Evolutionary conservation across 2,329 filamentous ascomycete genomes (phyloP).

Genomic region (Hypoxylon sp.): DNA sequence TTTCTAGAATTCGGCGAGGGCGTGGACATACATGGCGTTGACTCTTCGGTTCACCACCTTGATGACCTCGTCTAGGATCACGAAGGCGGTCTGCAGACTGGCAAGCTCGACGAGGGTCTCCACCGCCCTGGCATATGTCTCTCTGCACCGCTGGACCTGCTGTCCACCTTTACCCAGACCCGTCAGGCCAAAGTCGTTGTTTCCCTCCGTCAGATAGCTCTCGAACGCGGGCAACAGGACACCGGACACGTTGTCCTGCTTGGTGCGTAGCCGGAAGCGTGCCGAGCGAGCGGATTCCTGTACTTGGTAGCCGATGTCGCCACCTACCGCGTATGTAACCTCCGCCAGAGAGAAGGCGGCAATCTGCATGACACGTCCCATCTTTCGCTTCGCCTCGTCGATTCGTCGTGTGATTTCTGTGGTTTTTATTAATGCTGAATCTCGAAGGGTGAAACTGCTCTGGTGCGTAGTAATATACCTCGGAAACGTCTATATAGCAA

Average conservation of each 20-base stretch:
- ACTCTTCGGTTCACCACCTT: slow-evolving; percentile 99
- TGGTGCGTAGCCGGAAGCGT: slow-evolving; percentile 90
- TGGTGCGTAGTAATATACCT: slow-evolving; percentile 65
- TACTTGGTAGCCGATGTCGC: slow-evolving; percentile 95
- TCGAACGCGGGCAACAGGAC: slow-evolving; percentile 95
- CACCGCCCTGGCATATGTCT: slow-evolving; percentile 95
- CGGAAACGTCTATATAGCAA: slow-evolving; percentile 75
- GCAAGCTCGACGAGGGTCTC: slow-evolving; percentile 95
- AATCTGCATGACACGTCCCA: slow-evolving; percentile 99
- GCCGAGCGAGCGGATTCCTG: slow-evolving; percentile 95
- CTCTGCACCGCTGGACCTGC: slow-evolving; percentile 92
- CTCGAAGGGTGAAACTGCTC: too few relatives aligned
- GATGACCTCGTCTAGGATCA: slow-evolving; percentile 98
- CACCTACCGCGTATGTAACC: slow-evolving; percentile 95
- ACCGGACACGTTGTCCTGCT: slow-evolving; percentile 98
- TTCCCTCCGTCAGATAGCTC: slow-evolving; percentile 85
- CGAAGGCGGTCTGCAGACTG: slow-evolving; percentile 96
- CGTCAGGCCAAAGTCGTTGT: slow-evolving; percentile 95
- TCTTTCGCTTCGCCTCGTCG: slow-evolving; percentile 98
- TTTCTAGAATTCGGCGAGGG: too few relatives aligned
- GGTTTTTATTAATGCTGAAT: slow-evolving; percentile 6
- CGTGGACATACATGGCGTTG: slow-evolving; percentile 78
- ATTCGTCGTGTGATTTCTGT: slow-evolving; percentile 94
- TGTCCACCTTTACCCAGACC: slow-evolving; percentile 96
- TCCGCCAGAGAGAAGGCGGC: slow-evolving; percentile 97